These are phyloP conservation scores for Harringtonia lauricola DNA, from an alignment of 2,329 filamentous ascomycete species.

Conservation along the genomic window DNA sequence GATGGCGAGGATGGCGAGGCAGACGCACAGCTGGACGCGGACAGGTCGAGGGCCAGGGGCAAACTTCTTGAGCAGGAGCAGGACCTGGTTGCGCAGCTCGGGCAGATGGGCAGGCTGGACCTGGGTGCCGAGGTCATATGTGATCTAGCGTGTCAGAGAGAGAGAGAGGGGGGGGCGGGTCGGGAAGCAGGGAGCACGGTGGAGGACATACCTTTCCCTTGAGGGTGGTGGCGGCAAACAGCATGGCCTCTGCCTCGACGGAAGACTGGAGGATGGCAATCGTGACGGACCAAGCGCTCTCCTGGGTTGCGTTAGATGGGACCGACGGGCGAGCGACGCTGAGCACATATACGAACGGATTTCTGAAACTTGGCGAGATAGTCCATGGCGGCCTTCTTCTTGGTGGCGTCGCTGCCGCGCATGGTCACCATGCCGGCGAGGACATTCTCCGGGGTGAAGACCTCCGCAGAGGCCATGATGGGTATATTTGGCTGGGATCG, in stretches of 20 bases:
- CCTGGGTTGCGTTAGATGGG: constrained; percentile 33
- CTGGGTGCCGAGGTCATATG: constrained; percentile 83
- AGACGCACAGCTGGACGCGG: constrained; percentile 87
- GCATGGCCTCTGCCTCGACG: constrained; percentile 71
- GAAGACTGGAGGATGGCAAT: constrained; percentile 77
- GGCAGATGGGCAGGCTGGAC: constrained; percentile 65
- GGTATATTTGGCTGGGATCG: neutral
- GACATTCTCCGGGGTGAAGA: constrained; percentile 65
- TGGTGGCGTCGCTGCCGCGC: constrained; percentile 74
- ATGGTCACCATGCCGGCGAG: constrained; percentile 84
- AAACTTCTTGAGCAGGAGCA: constrained; percentile 71
- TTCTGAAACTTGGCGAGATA: constrained; percentile 95
- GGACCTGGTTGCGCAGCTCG: constrained; percentile 71
- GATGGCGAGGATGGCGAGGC: constrained; percentile 86
- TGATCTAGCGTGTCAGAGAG: constrained; percentile 52
- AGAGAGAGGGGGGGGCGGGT: neutral
- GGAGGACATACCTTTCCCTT: constrained; percentile 74
- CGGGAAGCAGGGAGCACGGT: neutral
- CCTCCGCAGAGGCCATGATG: constrained; percentile 30
- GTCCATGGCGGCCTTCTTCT: constrained; percentile 74
- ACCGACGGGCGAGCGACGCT: neutral
- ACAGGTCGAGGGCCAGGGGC: constrained; percentile 74
- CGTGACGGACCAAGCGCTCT: constrained; percentile 83
- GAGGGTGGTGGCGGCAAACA: constrained; percentile 93
- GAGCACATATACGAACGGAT: constrained; percentile 54